Percentiles rank a stretch among this genome's conserved stretches.
Evolutionary conservation across 2,329 filamentous ascomycete species (phyloP).

Genomic region (Pestalotiopsis sp.): DNA sequence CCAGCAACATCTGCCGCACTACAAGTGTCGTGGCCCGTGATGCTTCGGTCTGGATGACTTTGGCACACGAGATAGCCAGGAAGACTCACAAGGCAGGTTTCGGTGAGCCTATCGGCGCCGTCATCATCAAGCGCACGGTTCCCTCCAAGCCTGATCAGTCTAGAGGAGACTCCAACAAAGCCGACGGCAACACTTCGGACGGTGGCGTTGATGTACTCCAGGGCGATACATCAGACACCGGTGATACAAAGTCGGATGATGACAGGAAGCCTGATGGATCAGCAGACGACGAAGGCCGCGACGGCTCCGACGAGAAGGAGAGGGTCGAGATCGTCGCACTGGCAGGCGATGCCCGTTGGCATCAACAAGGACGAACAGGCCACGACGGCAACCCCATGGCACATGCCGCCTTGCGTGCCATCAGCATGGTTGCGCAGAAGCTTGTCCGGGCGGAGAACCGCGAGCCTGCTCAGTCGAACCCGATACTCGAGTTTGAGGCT

Average conservation of each 20-base stretch:
- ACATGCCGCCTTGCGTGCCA: conserved; percentile 76
- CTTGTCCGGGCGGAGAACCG: conserved; percentile 58
- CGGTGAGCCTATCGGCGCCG: conserved; percentile 73
- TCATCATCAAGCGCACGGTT: conserved; percentile 66
- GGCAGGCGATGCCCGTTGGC: conserved; percentile 76
- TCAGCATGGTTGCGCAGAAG: conserved; percentile 79
- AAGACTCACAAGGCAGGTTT: conserved; percentile 59
- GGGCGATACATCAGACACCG: conserved; percentile 6
- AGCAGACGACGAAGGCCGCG: conserved; percentile 11
- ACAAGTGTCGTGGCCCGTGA: conserved; percentile 69
- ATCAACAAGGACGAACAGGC: conserved; percentile 49
- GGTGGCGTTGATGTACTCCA: conserved; percentile 6
- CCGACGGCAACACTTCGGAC: conserved; percentile 10
- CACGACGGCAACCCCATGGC: conserved; percentile 73
- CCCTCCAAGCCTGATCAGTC: conserved; percentile 23
- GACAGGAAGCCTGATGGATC: conserved; percentile 14
- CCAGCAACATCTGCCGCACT: conserved; percentile 70
- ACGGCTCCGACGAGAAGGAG: conserved; percentile 28
- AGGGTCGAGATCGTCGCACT: conserved; percentile 65
- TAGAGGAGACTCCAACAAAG: conserved; percentile 15
- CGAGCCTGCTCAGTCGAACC: conserved; percentile 33
- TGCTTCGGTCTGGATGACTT: conserved; percentile 66
- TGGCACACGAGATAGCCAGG: conserved; percentile 66
- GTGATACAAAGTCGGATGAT: conserved; percentile 4
- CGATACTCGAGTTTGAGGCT: conserved; percentile 58